Conservation (phyloP, 2,329 filamentous ascomycete species). For the Cladosporium sp. region DNA sequence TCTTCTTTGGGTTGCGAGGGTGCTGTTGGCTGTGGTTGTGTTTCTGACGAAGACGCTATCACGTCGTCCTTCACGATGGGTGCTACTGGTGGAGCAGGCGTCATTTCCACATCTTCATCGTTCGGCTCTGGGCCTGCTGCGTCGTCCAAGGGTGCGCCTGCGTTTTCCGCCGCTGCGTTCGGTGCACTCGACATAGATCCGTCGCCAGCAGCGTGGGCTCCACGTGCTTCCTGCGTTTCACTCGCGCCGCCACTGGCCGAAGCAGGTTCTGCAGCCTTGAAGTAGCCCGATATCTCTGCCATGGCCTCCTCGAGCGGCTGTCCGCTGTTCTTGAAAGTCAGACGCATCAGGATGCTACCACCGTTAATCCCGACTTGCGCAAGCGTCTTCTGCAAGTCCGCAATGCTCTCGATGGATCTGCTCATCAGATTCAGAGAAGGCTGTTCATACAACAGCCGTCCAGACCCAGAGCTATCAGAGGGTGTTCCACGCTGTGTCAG, state of each 20-base stretch:
- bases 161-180: constrained; percentile 22
- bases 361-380: constrained; percentile 82
- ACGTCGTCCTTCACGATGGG: constrained; percentile 23
- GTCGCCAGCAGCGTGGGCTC: constrained; percentile 20
- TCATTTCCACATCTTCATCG: constrained; percentile 18
- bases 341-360: constrained; percentile 72
- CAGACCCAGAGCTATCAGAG: constrained; percentile 53
- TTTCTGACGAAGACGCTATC: constrained; percentile 28
- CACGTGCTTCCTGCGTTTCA: constrained; percentile 17
- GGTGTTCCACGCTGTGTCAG: constrained; percentile 81
- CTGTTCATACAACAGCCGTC: constrained; percentile 81
- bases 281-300: constrained; percentile 72
- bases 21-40: constrained; percentile 13
- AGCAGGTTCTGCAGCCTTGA: constrained; percentile 46
- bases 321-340: constrained; percentile 72
- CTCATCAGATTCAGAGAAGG: constrained; percentile 82
- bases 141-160: constrained; percentile 18
- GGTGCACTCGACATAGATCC: constrained; percentile 20
- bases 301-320: constrained; percentile 82
- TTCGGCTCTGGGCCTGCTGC: constrained; percentile 23
- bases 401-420: constrained; percentile 70
- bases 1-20: constrained; percentile 8
- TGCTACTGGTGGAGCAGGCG: constrained; percentile 14
- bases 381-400: constrained; percentile 83
- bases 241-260: constrained; percentile 16